Conservation (phyloP, 1,139 yeast genomes). For the Taphrina populina region DNA sequence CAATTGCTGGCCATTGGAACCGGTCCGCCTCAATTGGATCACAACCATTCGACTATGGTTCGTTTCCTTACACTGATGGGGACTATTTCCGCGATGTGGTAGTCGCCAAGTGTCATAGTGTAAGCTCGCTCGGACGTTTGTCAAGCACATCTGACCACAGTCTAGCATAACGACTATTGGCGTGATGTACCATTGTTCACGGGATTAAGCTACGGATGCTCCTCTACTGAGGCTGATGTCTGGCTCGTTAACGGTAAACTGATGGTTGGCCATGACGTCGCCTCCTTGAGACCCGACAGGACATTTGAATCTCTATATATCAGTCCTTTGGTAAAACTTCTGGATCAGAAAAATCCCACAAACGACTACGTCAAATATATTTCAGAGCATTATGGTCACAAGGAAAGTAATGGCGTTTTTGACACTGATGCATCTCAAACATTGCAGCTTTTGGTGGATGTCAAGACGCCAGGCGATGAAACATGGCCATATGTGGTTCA, state of each 20-base stretch:
- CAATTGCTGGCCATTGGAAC: background rate
- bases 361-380: slow-evolving; percentile 26
- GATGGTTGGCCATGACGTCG: slow-evolving; percentile 63
- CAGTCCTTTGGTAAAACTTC: slow-evolving; percentile 53
- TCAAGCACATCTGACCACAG: background rate
- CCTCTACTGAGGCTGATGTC: slow-evolving; percentile 69
- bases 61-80: slow-evolving; percentile 12
- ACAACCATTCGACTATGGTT: slow-evolving; percentile 24
- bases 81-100: slow-evolving; percentile 27
- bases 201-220: slow-evolving; percentile 60
- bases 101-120: slow-evolving; percentile 54
- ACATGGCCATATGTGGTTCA: slow-evolving; percentile 46
- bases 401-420: slow-evolving; percentile 48
- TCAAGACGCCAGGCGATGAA: slow-evolving; percentile 50
- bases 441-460: slow-evolving; percentile 52
- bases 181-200: slow-evolving; percentile 60
- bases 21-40: background rate
- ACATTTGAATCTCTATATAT: slow-evolving; percentile 58
- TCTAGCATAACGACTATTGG: slow-evolving; percentile 70
- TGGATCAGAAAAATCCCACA: slow-evolving; percentile 50
- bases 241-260: slow-evolving; percentile 55
- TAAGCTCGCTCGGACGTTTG: background rate
- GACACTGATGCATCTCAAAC: slow-evolving; percentile 49
- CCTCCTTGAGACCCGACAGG: slow-evolving; percentile 49
- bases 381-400: background rate